Evolutionary conservation across 495 filamentous ascomycete genomes (phyloP).

Genomic region (Daldinia grandis): DNA sequence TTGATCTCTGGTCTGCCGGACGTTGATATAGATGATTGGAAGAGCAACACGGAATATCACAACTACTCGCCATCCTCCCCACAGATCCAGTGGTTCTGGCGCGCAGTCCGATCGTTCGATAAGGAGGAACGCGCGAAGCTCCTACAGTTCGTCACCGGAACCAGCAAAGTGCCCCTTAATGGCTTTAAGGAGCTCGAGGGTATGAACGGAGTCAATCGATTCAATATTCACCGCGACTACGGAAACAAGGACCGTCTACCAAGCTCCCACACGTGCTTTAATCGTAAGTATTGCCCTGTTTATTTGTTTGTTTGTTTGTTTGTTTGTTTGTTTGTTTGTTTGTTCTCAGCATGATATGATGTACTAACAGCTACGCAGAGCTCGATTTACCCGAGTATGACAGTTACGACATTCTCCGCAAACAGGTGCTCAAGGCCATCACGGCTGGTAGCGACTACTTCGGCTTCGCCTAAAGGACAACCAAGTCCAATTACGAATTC

Average conservation of each 20-base stretch:
- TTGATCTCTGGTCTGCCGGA: conserved; percentile 97
- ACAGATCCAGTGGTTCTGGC: conserved; percentile 99
- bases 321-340: too few relatives aligned
- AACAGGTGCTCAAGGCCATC: conserved; percentile 90
- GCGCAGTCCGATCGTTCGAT: conserved; percentile 96
- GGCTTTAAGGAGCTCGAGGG: conserved; percentile 99
- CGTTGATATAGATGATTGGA: conserved; percentile 99
- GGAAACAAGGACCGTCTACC: conserved; percentile 97
- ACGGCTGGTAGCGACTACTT: conserved; percentile 97
- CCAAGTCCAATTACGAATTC: background rate
- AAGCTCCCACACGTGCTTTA: conserved; percentile 98
- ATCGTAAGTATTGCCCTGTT: conserved; percentile 75
- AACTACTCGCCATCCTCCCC: conserved; percentile 94
- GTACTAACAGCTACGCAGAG: conserved; percentile 66
- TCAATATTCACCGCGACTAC: conserved; percentile 99
- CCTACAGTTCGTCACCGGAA: conserved; percentile 97
- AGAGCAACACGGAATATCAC: conserved; percentile 97
- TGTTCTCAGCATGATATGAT: conserved; percentile 19
- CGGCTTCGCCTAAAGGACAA: conserved; percentile 81
- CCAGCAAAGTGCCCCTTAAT: conserved; percentile 97
- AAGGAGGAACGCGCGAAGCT: conserved; percentile 98
- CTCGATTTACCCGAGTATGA: conserved; percentile 99
- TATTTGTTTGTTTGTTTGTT: too few relatives aligned
- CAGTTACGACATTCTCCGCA: conserved; percentile 87
- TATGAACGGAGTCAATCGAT: conserved; percentile 97